phyloP scores from a whole-genome alignment of 331 rosid species.

The Prunus yedoensis region DNA sequence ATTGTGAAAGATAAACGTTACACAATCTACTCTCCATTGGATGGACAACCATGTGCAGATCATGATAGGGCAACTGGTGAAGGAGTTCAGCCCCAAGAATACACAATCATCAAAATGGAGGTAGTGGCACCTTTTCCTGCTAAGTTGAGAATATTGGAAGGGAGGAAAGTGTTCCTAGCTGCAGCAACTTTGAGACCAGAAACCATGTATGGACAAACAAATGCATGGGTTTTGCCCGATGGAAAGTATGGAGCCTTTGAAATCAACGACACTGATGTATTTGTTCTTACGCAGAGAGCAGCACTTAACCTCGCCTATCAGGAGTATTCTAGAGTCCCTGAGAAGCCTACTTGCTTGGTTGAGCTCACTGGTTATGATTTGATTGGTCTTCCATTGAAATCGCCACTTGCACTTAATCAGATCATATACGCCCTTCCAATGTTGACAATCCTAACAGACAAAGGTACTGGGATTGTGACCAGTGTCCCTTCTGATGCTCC shows the following conservation, averaged over 20 bases:
- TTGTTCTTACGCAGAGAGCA: constrained; percentile 60
- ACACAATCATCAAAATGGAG: constrained; percentile 87
- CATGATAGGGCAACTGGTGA: constrained; percentile 92
- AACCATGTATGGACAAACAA: constrained; percentile 94
- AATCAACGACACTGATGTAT: constrained; percentile 71
- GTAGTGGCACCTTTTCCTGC: constrained; percentile 61
- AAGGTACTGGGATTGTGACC: constrained; percentile 93
- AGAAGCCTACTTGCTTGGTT: constrained; percentile 69
- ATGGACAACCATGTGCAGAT: constrained; percentile 97
- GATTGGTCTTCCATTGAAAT: constrained; percentile 83
- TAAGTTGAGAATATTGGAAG: constrained; percentile 61
- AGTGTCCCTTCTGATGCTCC: constrained; percentile 96
- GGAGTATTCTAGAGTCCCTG: constrained; percentile 61
- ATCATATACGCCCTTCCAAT: constrained; percentile 82
- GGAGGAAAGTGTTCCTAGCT: constrained; percentile 70
- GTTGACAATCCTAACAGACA: constrained; percentile 81
- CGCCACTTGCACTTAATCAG: constrained; percentile 74
- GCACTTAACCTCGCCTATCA: constrained; percentile 91
- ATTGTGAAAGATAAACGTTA: constrained; percentile 86
- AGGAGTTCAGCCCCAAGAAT: constrained; percentile 94
- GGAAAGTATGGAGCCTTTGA: constrained; percentile 92
- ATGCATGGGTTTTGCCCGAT: constrained; percentile 92
- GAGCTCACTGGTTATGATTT: constrained; percentile 76
- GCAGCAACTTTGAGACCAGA: constrained; percentile 93
- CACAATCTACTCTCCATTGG: constrained; percentile 73